A percentile compares a stretch with the other conserved stretches of the same genome.
Conservation (phyloP, 768 basidiomycete genomes). For the Scleroderma citrinum region DNA sequence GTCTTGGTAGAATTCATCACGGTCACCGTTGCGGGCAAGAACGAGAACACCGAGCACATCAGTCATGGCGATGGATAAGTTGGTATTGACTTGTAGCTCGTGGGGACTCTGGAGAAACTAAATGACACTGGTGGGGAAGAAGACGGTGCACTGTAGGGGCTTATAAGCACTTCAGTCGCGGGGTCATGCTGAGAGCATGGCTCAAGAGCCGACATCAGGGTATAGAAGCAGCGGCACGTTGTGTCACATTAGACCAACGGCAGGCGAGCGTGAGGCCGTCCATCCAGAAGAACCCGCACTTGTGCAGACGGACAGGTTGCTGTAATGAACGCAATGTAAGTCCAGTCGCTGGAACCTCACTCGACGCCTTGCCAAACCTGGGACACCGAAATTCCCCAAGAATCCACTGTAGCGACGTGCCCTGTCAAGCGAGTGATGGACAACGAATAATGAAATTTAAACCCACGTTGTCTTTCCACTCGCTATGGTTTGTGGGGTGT, state of each 20-base stretch:
- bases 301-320: constrained; percentile 21
- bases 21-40: constrained; percentile 76
- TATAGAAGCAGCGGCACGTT: constrained; percentile 18
- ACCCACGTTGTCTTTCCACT: background rate
- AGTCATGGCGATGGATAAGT: constrained; percentile 16
- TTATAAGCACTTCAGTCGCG: constrained; percentile 21
- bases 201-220: constrained; percentile 21
- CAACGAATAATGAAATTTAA: too few species aligned
- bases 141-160: constrained; percentile 6
- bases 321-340: constrained; percentile 22
- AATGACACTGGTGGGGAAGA: constrained; percentile 12
- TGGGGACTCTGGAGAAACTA: constrained; percentile 12
- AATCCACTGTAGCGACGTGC: background rate
- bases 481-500: constrained; percentile 1
- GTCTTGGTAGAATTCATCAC: constrained; percentile 63
- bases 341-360: constrained; percentile 11
- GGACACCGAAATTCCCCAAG: background rate
- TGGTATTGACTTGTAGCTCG: constrained; percentile 2
- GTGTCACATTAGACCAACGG: constrained; percentile 20
- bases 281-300: constrained; percentile 19
- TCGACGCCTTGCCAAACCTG: background rate
- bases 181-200: constrained; percentile 27
- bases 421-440: background rate
- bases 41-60: constrained; percentile 74
- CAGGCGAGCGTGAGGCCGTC: constrained; percentile 30